phyloP scores from a whole-genome alignment of 495 filamentous ascomycete genomes.

The Hypoxylon crocopeplum region DNA sequence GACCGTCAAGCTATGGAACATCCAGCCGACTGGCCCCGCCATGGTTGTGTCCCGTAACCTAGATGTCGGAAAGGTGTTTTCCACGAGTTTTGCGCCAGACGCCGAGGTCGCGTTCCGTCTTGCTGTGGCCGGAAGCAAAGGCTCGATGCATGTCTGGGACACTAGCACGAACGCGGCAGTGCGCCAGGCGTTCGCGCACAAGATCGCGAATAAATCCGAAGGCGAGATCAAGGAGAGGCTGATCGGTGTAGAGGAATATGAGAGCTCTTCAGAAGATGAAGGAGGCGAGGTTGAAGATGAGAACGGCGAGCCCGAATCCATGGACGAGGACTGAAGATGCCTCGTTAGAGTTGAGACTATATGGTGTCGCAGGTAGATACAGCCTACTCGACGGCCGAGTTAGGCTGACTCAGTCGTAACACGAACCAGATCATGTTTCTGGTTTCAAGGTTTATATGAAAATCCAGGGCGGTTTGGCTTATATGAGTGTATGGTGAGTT shows the following conservation, averaged over 20 bases:
- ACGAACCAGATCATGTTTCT: slow-evolving; percentile 22
- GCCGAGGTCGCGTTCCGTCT: slow-evolving; percentile 87
- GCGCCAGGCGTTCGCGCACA: slow-evolving; percentile 81
- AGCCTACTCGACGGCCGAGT: slow-evolving; percentile 2
- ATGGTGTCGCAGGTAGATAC: slow-evolving; percentile 23
- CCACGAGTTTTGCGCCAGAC: slow-evolving; percentile 87
- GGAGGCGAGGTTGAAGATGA: slow-evolving; percentile 65
- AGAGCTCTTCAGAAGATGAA: slow-evolving; percentile 63
- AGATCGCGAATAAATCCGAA: slow-evolving; percentile 60
- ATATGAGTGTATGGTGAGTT: slow-evolving; percentile 7
- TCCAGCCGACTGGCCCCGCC: slow-evolving; percentile 75
- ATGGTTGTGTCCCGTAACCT: slow-evolving; percentile 92
- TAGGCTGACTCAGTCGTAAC: slow-evolving; percentile 1
- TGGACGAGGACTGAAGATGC: slow-evolving; percentile 76
- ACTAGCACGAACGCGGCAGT: slow-evolving; percentile 93
- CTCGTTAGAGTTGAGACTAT: neutral
- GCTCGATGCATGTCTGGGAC: slow-evolving; percentile 93
- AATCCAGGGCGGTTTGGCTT: slow-evolving; percentile 4
- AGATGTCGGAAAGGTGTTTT: slow-evolving; percentile 94
- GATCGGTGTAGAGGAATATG: slow-evolving; percentile 70
- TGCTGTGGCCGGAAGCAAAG: slow-evolving; percentile 94
- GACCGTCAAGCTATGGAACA: slow-evolving; percentile 96
- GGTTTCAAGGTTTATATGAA: slow-evolving; percentile 23
- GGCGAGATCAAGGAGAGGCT: slow-evolving; percentile 78
- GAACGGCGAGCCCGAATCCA: slow-evolving; percentile 76